Evolutionary conservation across 2,329 filamentous ascomycete genomes (phyloP).

Genomic region (Tolypocladium pustulatum): DNA sequence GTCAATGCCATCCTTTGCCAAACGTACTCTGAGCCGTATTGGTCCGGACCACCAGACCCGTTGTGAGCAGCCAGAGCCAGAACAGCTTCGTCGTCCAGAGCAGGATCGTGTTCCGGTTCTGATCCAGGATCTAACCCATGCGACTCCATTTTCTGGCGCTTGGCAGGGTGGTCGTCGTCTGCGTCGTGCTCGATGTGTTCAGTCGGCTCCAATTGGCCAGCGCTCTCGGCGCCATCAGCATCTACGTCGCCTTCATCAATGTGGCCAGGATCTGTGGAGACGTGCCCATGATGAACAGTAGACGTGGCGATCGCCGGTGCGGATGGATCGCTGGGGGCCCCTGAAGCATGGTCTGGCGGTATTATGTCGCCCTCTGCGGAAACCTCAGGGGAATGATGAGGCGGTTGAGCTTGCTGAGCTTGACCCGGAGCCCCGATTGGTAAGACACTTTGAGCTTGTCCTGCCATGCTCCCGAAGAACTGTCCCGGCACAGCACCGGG

Average conservation of each 20-base stretch:
- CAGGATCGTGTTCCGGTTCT: constrained; percentile 19
- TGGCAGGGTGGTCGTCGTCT: constrained; percentile 24
- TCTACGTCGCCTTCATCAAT: neutral
- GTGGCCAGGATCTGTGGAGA: neutral
- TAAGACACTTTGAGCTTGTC: neutral
- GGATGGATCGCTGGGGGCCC: neutral
- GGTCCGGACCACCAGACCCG: constrained; percentile 22
- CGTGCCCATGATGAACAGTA: neutral
- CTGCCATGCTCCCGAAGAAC: neutral
- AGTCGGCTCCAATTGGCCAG: constrained; percentile 1
- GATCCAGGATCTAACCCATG: constrained; percentile 11
- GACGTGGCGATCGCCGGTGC: neutral
- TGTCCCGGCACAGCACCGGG: neutral
- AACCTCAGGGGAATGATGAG: neutral
- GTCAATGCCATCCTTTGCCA: neutral
- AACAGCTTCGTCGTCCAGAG: constrained; percentile 37
- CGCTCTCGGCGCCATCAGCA: constrained; percentile 3
- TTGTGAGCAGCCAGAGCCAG: constrained; percentile 35
- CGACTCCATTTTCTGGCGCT: constrained; percentile 27
- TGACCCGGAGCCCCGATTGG: neutral
- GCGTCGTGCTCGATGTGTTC: constrained; percentile 15
- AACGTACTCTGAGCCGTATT: constrained; percentile 33
- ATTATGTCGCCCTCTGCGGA: neutral
- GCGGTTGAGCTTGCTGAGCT: neutral
- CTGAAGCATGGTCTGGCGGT: neutral